Conservation (phyloP, 164 flowering plant genomes). For the Vitis amurensis region DNA sequence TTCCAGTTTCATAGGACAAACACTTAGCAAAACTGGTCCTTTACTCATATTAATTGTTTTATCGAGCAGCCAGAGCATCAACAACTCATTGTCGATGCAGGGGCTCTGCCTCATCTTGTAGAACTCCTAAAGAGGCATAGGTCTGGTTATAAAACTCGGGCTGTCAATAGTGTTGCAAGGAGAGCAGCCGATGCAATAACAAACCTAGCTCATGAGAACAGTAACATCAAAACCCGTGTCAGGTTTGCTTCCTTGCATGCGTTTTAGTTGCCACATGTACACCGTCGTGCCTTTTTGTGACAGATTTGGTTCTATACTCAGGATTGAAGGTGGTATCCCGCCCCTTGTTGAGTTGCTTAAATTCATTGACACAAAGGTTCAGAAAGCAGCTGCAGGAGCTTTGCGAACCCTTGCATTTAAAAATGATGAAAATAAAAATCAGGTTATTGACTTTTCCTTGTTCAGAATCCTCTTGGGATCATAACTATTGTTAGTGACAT, state of each 20-base stretch:
- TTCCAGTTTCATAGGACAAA: background rate
- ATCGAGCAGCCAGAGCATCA: conserved; percentile 77
- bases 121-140: conserved; percentile 53
- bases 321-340: conserved; percentile 84
- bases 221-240: conserved; percentile 63
- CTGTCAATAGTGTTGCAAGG: conserved; percentile 63
- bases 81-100: conserved; percentile 81
- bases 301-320: conserved; percentile 22
- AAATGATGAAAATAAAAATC: conserved; percentile 86
- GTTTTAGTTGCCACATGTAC: too few relatives aligned
- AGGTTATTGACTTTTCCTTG: conserved; percentile 34
- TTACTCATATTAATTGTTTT: conserved; percentile 1
- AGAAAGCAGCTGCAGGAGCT: conserved; percentile 91
- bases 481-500: background rate
- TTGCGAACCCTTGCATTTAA: conserved; percentile 84
- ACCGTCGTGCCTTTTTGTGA: background rate
- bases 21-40: too few relatives aligned
- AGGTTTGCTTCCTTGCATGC: conserved; percentile 48
- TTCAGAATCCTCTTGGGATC: background rate
- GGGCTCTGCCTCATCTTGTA: conserved; percentile 76
- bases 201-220: conserved; percentile 87
- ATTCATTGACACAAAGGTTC: conserved; percentile 72
- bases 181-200: conserved; percentile 92
- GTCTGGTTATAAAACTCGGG: conserved; percentile 36
- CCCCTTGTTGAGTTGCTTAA: conserved; percentile 86